Conservation (phyloP, 1,139 yeast species). For the Pichia sp. region DNA sequence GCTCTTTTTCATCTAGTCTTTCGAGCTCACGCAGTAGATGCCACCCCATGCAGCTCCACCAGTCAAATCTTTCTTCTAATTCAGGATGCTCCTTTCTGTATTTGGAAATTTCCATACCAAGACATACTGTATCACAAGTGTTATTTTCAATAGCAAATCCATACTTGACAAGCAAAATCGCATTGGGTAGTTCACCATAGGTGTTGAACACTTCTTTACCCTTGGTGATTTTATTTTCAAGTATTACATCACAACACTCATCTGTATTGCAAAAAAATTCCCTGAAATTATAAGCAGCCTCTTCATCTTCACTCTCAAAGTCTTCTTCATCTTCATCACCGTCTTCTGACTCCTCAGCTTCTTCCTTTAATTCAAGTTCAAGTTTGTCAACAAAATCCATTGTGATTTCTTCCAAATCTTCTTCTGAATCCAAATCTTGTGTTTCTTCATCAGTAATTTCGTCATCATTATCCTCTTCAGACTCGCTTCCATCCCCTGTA, state of each 20-base stretch:
- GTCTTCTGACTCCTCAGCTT: conserved; percentile 25
- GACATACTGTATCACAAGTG: conserved; percentile 46
- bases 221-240: conserved; percentile 32
- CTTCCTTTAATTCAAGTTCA: conserved; percentile 25
- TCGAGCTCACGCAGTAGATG: conserved; percentile 8
- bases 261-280: conserved; percentile 2
- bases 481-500: conserved; percentile 22
- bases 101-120: conserved; percentile 41
- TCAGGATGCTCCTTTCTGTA: conserved; percentile 28
- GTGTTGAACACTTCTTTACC: conserved; percentile 68
- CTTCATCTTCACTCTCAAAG: conserved; percentile 6
- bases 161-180: conserved; percentile 60
- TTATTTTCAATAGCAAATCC: conserved; percentile 61
- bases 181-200: conserved; percentile 65
- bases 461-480: conserved; percentile 19
- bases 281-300: conserved; percentile 10
- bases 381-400: conserved; percentile 30
- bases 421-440: conserved; percentile 22
- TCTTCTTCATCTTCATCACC: conserved; percentile 25
- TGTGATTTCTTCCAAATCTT: conserved; percentile 29
- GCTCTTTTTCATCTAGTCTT: conserved; percentile 11
- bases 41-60: conserved; percentile 50
- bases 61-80: conserved; percentile 37
- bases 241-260: conserved; percentile 48
- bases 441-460: conserved; percentile 16